These are phyloP conservation scores for Monosporascus sp. DNA, from an alignment of 2,329 filamentous ascomycete species.

Conservation along the genomic window DNA sequence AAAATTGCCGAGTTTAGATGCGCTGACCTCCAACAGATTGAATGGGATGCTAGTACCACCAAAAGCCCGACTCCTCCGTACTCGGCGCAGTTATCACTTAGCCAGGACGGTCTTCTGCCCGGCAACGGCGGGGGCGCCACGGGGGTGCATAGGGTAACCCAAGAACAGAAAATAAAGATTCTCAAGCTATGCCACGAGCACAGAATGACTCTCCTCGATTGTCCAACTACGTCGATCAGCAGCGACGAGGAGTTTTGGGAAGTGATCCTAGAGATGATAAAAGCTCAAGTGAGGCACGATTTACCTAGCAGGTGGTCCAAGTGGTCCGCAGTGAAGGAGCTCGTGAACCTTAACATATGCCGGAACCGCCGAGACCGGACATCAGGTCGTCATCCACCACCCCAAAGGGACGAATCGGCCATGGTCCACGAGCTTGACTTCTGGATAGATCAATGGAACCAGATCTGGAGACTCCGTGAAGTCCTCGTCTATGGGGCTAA, in stretches of 20 bases:
- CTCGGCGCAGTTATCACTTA: not conserved
- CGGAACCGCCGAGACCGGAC: not conserved
- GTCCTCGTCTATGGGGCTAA: not conserved
- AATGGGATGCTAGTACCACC: not conserved
- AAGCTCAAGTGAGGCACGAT: not conserved
- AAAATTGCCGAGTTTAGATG: not conserved
- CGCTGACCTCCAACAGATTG: not conserved
- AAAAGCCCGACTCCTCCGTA: not conserved
- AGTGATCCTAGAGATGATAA: not conserved
- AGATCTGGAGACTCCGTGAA: not conserved
- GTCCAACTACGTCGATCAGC: not conserved
- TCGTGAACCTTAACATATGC: not conserved
- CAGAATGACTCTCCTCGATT: not conserved
- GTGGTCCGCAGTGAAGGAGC: not conserved
- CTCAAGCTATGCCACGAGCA: not conserved
- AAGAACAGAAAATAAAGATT: not conserved
- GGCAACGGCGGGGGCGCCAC: not conserved
- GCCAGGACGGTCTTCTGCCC: not conserved
- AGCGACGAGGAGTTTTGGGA: not conserved
- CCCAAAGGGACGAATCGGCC: not conserved
- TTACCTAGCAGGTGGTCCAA: not conserved
- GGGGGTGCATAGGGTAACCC: rapidly evolving
- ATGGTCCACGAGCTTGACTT: not conserved
- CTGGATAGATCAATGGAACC: not conserved
- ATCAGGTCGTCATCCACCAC: not conserved